phyloP scores from a whole-genome alignment of 2,329 filamentous ascomycete species.

The Fusarium coffeatum region DNA sequence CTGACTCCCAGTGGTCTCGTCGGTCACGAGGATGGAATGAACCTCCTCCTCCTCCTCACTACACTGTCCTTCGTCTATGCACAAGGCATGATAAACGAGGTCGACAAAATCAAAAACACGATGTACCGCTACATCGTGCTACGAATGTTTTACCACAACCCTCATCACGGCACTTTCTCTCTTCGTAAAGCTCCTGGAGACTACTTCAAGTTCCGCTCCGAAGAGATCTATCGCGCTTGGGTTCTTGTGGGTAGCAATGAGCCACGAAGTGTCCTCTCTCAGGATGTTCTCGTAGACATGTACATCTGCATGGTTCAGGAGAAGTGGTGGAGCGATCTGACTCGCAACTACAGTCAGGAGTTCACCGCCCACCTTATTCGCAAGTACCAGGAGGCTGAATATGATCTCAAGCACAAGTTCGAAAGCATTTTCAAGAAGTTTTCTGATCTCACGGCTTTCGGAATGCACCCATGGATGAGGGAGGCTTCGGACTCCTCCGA shows the following conservation, averaged over 20 bases:
- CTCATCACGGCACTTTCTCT: background rate
- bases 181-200: slow-evolving; percentile 6
- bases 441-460: slow-evolving; percentile 1
- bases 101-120: slow-evolving; percentile 30
- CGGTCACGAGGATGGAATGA: slow-evolving; percentile 39
- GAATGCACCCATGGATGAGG: slow-evolving; percentile 11
- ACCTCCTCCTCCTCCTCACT: slow-evolving; percentile 39
- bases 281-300: background rate
- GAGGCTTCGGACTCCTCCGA: background rate
- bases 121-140: slow-evolving; percentile 40
- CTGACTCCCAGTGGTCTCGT: slow-evolving; percentile 30
- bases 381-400: background rate
- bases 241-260: background rate
- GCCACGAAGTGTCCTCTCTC: background rate
- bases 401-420: background rate
- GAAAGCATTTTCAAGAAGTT: background rate
- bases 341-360: background rate
- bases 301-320: slow-evolving; percentile 19
- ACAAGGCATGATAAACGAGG: slow-evolving; percentile 34
- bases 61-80: slow-evolving; percentile 26
- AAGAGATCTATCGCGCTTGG: slow-evolving; percentile 45
- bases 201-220: slow-evolving; percentile 40
- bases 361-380: slow-evolving; percentile 3
- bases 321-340: background rate
- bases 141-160: slow-evolving; percentile 42